Conservation (phyloP, 2,329 filamentous ascomycete genomes). For the Fusarium keratoplasticum region DNA sequence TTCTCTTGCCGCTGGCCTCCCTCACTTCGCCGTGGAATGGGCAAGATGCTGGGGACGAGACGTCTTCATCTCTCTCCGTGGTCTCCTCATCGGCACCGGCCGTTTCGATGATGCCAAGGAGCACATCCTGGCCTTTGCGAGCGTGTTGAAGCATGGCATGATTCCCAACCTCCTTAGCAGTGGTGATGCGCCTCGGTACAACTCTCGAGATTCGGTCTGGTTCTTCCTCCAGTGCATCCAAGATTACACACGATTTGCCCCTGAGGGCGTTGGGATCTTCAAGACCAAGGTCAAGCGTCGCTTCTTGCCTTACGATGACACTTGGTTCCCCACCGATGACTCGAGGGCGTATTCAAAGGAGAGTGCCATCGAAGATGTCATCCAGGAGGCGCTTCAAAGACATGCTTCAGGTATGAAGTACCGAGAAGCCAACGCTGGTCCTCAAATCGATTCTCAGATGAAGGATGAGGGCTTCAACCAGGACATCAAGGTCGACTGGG, state of each 20-base stretch:
- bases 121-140: slow-evolving; percentile 94
- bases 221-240: slow-evolving; percentile 98
- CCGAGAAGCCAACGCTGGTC: slow-evolving; percentile 92
- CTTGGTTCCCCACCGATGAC: slow-evolving; percentile 88
- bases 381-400: slow-evolving; percentile 92
- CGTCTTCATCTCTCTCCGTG: slow-evolving; percentile 94
- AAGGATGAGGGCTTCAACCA: slow-evolving; percentile 91
- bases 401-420: slow-evolving; percentile 93
- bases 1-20: slow-evolving; percentile 89
- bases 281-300: slow-evolving; percentile 82
- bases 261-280: slow-evolving; percentile 79
- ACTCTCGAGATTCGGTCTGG: slow-evolving; percentile 96
- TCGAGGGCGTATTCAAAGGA: slow-evolving; percentile 84
- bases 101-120: slow-evolving; percentile 90
- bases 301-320: slow-evolving; percentile 95
- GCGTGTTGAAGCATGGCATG: slow-evolving; percentile 98
- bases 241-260: slow-evolving; percentile 86
- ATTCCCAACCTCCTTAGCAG: slow-evolving; percentile 93
- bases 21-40: slow-evolving; percentile 95
- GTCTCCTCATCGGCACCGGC: slow-evolving; percentile 90
- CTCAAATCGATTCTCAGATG: slow-evolving; percentile 92
- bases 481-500: slow-evolving; percentile 93
- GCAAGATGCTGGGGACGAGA: slow-evolving; percentile 97
- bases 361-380: slow-evolving; percentile 87
- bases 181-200: slow-evolving; percentile 89